These are phyloP conservation scores for Batrachochytrium dendrobatidis DNA, from an alignment of 371 early-diverging fungal species.

Conservation along the genomic window DNA sequence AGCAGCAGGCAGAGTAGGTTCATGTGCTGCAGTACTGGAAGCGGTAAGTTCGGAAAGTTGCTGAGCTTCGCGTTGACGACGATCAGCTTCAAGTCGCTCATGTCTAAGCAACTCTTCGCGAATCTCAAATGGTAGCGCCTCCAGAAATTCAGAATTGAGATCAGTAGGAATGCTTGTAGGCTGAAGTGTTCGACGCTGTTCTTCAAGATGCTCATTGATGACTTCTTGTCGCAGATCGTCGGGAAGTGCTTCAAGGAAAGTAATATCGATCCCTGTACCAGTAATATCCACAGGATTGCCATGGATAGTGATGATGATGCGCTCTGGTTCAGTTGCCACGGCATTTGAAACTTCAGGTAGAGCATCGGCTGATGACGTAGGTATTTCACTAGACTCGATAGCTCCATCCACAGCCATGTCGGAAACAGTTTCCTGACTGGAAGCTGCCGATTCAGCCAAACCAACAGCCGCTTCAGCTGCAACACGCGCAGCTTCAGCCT, in stretches of 20 bases:
- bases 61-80: background rate
- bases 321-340: conserved; percentile 8
- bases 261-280: conserved; percentile 86
- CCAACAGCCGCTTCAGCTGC: conserved; percentile 25
- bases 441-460: conserved; percentile 31
- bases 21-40: conserved; percentile 17
- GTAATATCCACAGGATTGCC: conserved; percentile 84
- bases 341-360: conserved; percentile 8
- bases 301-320: conserved; percentile 49
- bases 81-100: conserved; percentile 53
- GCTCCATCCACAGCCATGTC: conserved; percentile 31
- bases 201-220: conserved; percentile 64
- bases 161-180: conserved; percentile 30
- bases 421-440: conserved; percentile 2
- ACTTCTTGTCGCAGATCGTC: conserved; percentile 93
- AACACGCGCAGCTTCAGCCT: conserved; percentile 10
- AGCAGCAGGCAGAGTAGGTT: conserved; percentile 10
- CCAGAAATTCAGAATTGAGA: conserved; percentile 68
- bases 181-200: conserved; percentile 29
- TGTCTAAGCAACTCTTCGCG: conserved; percentile 68
- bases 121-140: conserved; percentile 73
- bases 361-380: conserved; percentile 7
- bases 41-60: background rate
- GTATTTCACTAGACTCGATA: conserved; percentile 16
- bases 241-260: conserved; percentile 91